phyloP scores from a whole-genome alignment of 345 rosid genomes.

The Dovyalis caffra region DNA sequence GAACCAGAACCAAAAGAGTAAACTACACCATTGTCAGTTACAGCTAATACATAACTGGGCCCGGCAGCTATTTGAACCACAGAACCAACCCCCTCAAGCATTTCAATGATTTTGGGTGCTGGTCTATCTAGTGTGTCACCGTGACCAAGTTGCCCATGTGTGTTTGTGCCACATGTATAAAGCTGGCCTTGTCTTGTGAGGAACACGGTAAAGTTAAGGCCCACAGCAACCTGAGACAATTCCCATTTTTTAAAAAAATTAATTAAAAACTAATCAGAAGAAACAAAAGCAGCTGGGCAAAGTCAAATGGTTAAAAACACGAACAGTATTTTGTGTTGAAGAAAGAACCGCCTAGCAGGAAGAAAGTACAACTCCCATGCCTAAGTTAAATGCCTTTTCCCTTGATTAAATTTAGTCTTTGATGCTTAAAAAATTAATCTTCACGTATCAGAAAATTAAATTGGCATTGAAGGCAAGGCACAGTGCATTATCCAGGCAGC shows the following conservation, averaged over 20 bases:
- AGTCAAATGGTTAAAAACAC: background rate
- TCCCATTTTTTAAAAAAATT: background rate
- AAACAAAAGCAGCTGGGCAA: background rate
- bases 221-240: constrained; percentile 80
- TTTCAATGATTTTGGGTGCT: constrained; percentile 61
- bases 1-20: constrained; percentile 93
- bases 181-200: constrained; percentile 77
- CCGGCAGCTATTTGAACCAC: constrained; percentile 88
- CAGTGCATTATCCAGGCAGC: background rate
- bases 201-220: constrained; percentile 83
- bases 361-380: background rate
- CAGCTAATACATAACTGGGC: constrained; percentile 78
- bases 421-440: background rate
- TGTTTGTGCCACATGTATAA: constrained; percentile 77
- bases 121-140: constrained; percentile 80
- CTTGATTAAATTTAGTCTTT: background rate
- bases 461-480: background rate
- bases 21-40: constrained; percentile 56
- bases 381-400: background rate
- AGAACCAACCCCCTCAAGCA: constrained; percentile 50
- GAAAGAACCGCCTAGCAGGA: background rate
- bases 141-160: constrained; percentile 92
- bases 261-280: background rate
- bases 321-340: background rate
- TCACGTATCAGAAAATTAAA: background rate